Evolutionary conservation across 306 rosid species (phyloP), one percentile per base, ranked within the genome.

Genomic region (Pyrus bretschneideri): DNA sequence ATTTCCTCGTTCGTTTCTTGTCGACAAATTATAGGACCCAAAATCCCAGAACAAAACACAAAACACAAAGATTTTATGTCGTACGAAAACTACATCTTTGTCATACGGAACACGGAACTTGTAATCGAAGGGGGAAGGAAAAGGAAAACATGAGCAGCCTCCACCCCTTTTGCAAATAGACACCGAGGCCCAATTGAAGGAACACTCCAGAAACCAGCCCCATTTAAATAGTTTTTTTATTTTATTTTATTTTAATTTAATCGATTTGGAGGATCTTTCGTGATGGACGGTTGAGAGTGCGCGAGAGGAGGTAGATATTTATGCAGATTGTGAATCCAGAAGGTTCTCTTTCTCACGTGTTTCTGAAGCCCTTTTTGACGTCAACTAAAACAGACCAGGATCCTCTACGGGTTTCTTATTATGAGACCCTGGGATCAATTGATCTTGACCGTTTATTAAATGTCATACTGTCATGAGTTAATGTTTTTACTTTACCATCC

Each of bases 221-320:
- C 67, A 30, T 72, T 77, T 84, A 79, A 87, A 83, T 82, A 82
- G 82, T 61, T 14, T 1, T 46, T 81, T 82, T 12, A 70, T 72
- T 60, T 25, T 40, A 57, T 58, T 6, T 71, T 12, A 74, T 31
- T 40, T 18, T 45, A 65, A 42, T 19, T 18, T 45, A 65, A 42
- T 19, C 17, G 73, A 72, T 65, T 23, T 51, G 17, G 19, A 40
- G 11, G 69, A 31, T 73, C 74, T 64, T 22, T 60, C 49, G 23
- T 19, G 85, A 86, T 84, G 83, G 13, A 79, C 84, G 97, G 99
- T 70, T 76, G 89, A 80, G 96, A 95, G 89, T 84, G 81, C 14
- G 25, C 49, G 71, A 72, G 22, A 73, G 77, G 9, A 31, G 68
- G 54, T 3, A 85, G 97, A 95, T 95, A 92, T 89, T 93, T 89